Evolutionary conservation across 2,329 filamentous ascomycete species (phyloP), one percentile per base, ranked within the genome.

Genomic region (Pestalotiopsis fici): DNA sequence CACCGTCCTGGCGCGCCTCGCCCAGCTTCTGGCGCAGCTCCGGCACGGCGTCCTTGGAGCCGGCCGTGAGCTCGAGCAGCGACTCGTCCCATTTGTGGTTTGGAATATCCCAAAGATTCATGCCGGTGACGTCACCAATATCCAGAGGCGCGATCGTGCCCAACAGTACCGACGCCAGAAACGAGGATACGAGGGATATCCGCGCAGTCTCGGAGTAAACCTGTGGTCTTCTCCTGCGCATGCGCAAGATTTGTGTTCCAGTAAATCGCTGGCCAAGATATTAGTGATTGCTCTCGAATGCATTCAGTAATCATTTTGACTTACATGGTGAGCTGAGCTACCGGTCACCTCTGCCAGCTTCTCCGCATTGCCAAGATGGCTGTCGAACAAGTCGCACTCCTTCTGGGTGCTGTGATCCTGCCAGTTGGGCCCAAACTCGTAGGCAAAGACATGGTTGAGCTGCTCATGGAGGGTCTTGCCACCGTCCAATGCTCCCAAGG

Each of bases 171-270:
- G 95, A 98, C 2, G 95, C 95, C 64, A 98, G 86, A 84, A 97
- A 99, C 0, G 95, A 98, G 0, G 95, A 98, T 15, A 98, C 95
- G 59, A 98, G 91, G 2, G 94, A 97, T 76, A 99, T 97, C 66
- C 94, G 90, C 12, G 90, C 86, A 0, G 96, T 97, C 35, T 89
- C 87, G 69, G 87, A 85, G 80, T 98, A 98, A 72, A 94, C 91
- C 4, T 92, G 87, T 1, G 95, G 93, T 71, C 95, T 88, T 71
- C 93, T 93, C 66, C 89, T 87, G 72, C 91, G 91, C 78, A 98
- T 94, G 13, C 95, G 89, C 80, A 98, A 88, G 74, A 99, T 98
- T 80, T 99, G 96, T 3, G 94, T 93, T n/a, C 96, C 96, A 28
- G 95, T 98, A 83, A 99, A 99, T 69, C 96, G 92, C 92, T 95